Evolutionary conservation across 148 eudicot species (phyloP).

Genomic region (Silene conica): DNA sequence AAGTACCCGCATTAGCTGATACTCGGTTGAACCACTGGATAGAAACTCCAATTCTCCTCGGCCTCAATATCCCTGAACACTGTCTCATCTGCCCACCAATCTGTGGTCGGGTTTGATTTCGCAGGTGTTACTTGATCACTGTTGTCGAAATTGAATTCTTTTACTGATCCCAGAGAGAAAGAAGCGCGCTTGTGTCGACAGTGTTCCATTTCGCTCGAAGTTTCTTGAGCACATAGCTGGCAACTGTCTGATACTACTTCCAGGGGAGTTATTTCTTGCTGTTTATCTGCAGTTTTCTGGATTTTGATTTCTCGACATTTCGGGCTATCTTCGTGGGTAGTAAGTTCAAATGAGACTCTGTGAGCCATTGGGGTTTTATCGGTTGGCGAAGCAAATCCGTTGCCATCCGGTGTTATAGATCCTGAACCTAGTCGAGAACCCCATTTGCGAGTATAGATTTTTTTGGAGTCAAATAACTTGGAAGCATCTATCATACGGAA

Average conservation of each 20-base stretch:
- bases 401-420: constrained; percentile 64
- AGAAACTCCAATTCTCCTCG: constrained; percentile 74
- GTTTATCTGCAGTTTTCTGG: constrained; percentile 12
- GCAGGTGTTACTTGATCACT: constrained; percentile 36
- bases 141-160: constrained; percentile 83
- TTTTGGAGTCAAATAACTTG: constrained; percentile 63
- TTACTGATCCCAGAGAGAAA: constrained; percentile 66
- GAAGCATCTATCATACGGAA: constrained; percentile 62
- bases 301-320: constrained; percentile 30
- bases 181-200: constrained; percentile 49
- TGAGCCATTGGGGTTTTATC: constrained; percentile 50
- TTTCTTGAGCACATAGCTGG: constrained; percentile 29
- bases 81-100: constrained; percentile 77
- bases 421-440: constrained; percentile 88
- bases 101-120: constrained; percentile 34
- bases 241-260: constrained; percentile 22
- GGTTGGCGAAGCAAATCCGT: constrained; percentile 42
- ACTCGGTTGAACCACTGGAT: constrained; percentile 69
- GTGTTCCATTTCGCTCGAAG: constrained; percentile 27
- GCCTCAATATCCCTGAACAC: constrained; percentile 41
- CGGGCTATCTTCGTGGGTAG: constrained; percentile 42
- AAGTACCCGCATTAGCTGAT: constrained; percentile 39
- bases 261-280: neutral
- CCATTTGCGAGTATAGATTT: constrained; percentile 56
- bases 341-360: constrained; percentile 74